These are phyloP conservation scores for Cordyceps farinosa DNA, from an alignment of 2,329 filamentous ascomycete species.

Conservation along the genomic window DNA sequence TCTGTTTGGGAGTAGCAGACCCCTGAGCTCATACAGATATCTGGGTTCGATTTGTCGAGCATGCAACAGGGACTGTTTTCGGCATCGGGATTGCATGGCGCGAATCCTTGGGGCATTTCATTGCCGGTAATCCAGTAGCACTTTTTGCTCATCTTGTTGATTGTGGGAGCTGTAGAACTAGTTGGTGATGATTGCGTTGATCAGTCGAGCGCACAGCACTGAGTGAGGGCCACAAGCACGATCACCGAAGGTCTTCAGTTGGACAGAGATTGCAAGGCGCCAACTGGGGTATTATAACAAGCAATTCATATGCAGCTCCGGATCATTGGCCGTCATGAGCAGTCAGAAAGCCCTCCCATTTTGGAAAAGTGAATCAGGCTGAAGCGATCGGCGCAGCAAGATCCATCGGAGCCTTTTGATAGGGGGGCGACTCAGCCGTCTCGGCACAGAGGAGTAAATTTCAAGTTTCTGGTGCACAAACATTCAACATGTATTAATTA, in stretches of 20 bases:
- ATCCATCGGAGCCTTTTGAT: background rate
- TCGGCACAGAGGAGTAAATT: background rate
- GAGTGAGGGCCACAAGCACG: background rate
- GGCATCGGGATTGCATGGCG: constrained; percentile 22
- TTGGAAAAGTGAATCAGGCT: background rate
- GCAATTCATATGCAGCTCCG: background rate
- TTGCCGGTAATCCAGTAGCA: constrained; percentile 22
- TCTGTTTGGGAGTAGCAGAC: constrained; percentile 22
- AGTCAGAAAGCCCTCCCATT: background rate
- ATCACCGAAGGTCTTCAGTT: background rate
- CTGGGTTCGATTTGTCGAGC: constrained; percentile 20
- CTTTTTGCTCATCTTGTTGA: constrained; percentile 32
- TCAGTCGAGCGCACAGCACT: background rate
- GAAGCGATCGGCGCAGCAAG: background rate
- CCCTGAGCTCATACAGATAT: constrained; percentile 24
- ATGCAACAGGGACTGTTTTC: constrained; percentile 24
- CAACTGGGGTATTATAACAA: background rate
- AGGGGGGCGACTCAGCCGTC: background rate
- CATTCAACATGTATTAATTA: background rate
- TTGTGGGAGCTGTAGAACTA: background rate
- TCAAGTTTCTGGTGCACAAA: background rate
- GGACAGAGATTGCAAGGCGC: background rate
- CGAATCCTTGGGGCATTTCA: background rate
- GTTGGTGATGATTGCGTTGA: background rate
- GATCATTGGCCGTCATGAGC: background rate